Percentiles rank a stretch among this genome's conserved stretches.
Conservation (phyloP, 2,329 filamentous ascomycete species). For the Stachybotrys elegans region DNA sequence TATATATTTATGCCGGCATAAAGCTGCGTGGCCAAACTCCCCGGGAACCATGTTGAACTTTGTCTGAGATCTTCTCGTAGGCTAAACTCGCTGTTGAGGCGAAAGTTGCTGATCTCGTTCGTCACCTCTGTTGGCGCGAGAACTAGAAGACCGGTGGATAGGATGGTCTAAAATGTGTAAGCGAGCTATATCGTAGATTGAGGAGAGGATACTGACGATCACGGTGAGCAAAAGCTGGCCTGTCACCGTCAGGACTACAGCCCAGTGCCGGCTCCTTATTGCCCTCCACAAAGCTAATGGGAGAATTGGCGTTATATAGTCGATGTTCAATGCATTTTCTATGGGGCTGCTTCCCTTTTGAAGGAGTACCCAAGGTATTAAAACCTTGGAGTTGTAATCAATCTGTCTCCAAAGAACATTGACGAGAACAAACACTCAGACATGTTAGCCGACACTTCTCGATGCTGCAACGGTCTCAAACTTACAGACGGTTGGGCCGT, state of each 20-base stretch:
- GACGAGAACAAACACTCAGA: slow-evolving; percentile 18
- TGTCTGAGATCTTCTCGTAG: slow-evolving; percentile 6
- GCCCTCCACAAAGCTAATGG: slow-evolving; percentile 16
- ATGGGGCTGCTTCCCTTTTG: slow-evolving; percentile 9
- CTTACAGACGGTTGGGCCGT: slow-evolving; percentile 17
- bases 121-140: slow-evolving; percentile 19
- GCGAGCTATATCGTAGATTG: not conserved
- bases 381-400: slow-evolving; percentile 19
- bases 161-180: slow-evolving; percentile 13
- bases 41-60: slow-evolving; percentile 4
- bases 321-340: slow-evolving; percentile 18
- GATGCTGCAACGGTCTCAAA: not conserved
- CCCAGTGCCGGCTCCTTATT: slow-evolving; percentile 17
- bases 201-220: slow-evolving; percentile 12
- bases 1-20: slow-evolving; percentile 14
- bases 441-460: not conserved
- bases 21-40: slow-evolving; percentile 10
- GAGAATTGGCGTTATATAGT: slow-evolving; percentile 22
- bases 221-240: slow-evolving; percentile 21
- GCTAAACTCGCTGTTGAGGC: slow-evolving; percentile 10
- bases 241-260: slow-evolving; percentile 15
- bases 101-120: slow-evolving; percentile 10
- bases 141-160: slow-evolving; percentile 24
- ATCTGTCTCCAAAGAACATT: slow-evolving; percentile 23
- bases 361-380: slow-evolving; percentile 21